Base-by-base conservation (phyloP, 2,329 filamentous ascomycete genomes). In the Epichloe elymi region DNA sequence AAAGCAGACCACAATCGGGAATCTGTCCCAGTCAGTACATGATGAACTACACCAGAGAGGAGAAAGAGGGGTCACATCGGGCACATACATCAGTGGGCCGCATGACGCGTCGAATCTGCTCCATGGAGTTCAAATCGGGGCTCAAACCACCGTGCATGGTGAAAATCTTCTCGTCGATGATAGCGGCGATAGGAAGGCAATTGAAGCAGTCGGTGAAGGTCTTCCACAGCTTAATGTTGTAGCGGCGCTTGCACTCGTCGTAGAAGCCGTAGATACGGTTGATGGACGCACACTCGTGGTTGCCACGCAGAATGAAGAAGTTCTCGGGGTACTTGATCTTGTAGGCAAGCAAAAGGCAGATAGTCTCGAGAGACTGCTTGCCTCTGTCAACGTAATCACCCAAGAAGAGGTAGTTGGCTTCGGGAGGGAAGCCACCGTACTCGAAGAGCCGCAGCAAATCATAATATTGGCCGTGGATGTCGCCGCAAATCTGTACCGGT, bases 281-380 rank as follows among this genome's bases (percentile, higher is more conserved):
- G 77, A 98, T 95, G 49, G 88, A 95, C 53, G 93, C 93, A 73
- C 93, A 97, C 72, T 98, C 93, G 77, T 98, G 93, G 77, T 98
- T 98, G 57, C 93, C 93, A 60, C 93, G 88, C 53, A 98, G 82
- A 59, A 98, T 86, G 77, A 98, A 98, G 75, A 98, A 97, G 76
- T 98, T 98, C 74, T 98, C 93, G 46, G 93, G 93, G 69, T 95
- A 97, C 76, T 97, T 97, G 80, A 98, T 95, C 82, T 98, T 98
- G 82, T 97, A 98, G 56, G 89, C 89, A 48, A 98, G 80, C 52
- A 98, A 79, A 57, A 98, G 78, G 74, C 89, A 95, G 71, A 98
- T 97, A 59, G 93, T 97, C 77, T 98, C 93, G 50, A 98, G 84
- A 38, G 91, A 96, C 73, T 98, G 93, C 79, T 98, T 97, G 74